Evolutionary conservation across 176 grass and related monocot species (phyloP), one percentile per base, ranked within the genome.

Genomic region (Ensete ventricosum): DNA sequence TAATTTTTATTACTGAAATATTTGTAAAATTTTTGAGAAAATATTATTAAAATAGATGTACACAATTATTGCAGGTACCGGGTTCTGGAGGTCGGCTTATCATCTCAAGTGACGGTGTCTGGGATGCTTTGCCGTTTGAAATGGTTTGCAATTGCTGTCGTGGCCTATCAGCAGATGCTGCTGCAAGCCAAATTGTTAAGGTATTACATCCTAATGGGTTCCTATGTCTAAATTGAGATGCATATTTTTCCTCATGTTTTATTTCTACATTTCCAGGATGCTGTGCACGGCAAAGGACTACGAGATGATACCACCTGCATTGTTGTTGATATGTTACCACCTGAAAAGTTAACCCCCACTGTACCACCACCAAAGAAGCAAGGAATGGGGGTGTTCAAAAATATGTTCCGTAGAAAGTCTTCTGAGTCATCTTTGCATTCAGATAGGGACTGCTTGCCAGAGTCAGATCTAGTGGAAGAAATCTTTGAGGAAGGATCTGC

Each of bases 281-380:
- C 91, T 67, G 84, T 86, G 53, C 88, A 74, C 24, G 82, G 82
- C 58, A 87, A 81, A 82, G 95, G 95, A 83, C 79, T 91, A 27
- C 85, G 86, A 83, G 95, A 99, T 72, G 95, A 99, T 87, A 99
- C 95, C 76, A 99, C 88, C 10, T 99, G 95, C 78, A 99, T 99
- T 17, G 91, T 99, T 21, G 85, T 99, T 9, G 95, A 99, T 83
- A 79, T 91, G 79, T 68, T 94, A 75, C 91, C 95, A 54, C 80
- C 81, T 49, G 91, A 99, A 83, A 99, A 89, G 85, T 43, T 62
- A 74, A 80, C 76, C 21, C 80, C 84, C 51, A 11, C 67, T 16
- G 34, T 43, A 43, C 34, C 34, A 70, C 84, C 68, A 54, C 84
- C 76, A 76, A 94, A 94, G 78, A 94, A 84, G 73, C 76, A 86